Percentiles rank a stretch among this genome's conserved stretches.
Evolutionary conservation across 2,329 filamentous ascomycete species (phyloP).

Genomic region (Xylaria sp.): DNA sequence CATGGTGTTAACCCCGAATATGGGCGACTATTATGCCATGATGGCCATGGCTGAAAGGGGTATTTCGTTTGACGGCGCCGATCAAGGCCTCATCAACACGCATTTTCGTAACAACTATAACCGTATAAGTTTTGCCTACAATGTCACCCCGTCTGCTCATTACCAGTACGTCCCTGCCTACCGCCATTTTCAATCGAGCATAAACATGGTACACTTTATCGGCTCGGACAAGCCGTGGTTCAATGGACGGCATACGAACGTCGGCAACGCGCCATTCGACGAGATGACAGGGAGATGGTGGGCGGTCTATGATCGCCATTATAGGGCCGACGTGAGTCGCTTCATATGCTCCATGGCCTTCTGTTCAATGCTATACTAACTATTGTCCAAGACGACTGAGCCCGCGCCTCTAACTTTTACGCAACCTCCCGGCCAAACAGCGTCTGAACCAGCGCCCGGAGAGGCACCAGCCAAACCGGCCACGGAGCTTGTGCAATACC

Average conservation of each 20-base stretch:
- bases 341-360: conserved; percentile 13
- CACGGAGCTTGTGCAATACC: conserved; percentile 61
- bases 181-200: conserved; percentile 88
- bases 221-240: conserved; percentile 91
- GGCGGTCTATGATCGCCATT: conserved; percentile 92
- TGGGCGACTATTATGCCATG: conserved; percentile 89
- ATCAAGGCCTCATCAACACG: conserved; percentile 95
- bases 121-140: conserved; percentile 93
- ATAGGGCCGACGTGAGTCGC: conserved; percentile 64
- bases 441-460: no score
- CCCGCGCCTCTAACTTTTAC: conserved; percentile 17
- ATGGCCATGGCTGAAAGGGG: conserved; percentile 84
- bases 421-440: conserved; percentile 3
- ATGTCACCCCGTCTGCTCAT: conserved; percentile 94
- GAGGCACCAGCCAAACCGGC: conserved; percentile 18
- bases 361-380: conserved; percentile 37
- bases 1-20: conserved; percentile 88
- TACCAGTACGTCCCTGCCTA: conserved; percentile 98
- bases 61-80: conserved; percentile 95
- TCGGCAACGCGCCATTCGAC: conserved; percentile 74
- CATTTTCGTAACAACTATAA: conserved; percentile 88
- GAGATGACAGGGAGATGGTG: conserved; percentile 92
- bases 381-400: conserved; percentile 37
- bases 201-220: conserved; percentile 95
- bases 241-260: conserved; percentile 66